Evolutionary conservation across 306 rosid species (phyloP), one percentile per base, ranked within the genome.

Genomic region (Fagus crenata): DNA sequence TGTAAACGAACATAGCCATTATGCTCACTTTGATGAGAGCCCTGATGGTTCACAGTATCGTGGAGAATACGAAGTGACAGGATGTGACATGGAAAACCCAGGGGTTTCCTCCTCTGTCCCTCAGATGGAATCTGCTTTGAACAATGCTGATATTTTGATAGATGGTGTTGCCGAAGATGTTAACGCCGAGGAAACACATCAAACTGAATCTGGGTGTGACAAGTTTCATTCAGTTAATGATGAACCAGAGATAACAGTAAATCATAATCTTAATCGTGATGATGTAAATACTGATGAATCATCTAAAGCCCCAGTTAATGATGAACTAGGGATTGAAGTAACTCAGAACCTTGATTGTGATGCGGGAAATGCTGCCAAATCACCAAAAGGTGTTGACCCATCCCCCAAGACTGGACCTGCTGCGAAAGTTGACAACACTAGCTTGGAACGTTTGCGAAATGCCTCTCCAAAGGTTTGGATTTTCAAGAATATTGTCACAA

Each of bases 401-500:
- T 56, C 56, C 68, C 71, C 78, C 22, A 84, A 69, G 73, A 81
- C 70, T 58, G 77, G 76, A 89, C 75, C 71, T 39, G 74, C 41
- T 36, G 74, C 33, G 68, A 76, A 40, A 74, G 71, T 74, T 49
- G 78, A 85, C 69, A 73, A 84, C 76, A 72, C 81, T 60, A 75
- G 75, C 70, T 75, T 67, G 76, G 79, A 78, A 80, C 69, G 53
- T 80, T 75, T 36, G 80, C 72, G 28, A 75, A 67, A 70, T 58
- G 68, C 77, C 75, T 78, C 83, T 77, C 40, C 81, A 18, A 77
- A 89, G 96, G 97, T 90, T 59, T 79, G 79, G 71, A 49, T 70
- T 37, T 79, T 54, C 15, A 58, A 49, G 41, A 14, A 0, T 37
- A 36, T 49, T 61, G 32, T 78, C 58, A 56, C 51, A 28, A n/a